phyloP scores from a whole-genome alignment of 2,329 filamentous ascomycete species.

The Talaromyces sp. region DNA sequence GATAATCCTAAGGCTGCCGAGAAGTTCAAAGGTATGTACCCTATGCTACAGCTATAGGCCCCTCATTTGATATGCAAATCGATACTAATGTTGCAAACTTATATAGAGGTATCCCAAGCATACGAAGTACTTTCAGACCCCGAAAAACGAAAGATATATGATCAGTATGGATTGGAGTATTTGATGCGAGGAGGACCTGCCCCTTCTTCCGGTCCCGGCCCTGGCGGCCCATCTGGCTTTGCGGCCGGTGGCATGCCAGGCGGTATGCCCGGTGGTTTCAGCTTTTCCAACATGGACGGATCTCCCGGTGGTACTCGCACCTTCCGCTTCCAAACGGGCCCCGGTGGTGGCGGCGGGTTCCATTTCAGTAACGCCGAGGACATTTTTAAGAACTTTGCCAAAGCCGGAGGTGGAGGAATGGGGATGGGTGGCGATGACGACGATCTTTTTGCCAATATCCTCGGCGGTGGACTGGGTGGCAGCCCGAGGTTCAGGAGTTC shows the following conservation, averaged over 20 bases:
- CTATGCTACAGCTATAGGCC: background rate
- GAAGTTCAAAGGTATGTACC: constrained; percentile 73
- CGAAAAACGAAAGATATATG: constrained; percentile 93
- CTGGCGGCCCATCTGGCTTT: constrained; percentile 29
- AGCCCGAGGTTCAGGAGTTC: constrained; percentile 24
- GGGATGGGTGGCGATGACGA: constrained; percentile 33
- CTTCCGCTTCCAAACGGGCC: constrained; percentile 43
- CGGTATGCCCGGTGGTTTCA: constrained; percentile 52
- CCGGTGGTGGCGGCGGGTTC: constrained; percentile 63
- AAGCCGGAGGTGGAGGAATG: constrained; percentile 48
- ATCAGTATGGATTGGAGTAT: constrained; percentile 91
- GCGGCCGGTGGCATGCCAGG: background rate
- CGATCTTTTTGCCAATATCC: constrained; percentile 49
- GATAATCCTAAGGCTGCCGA: constrained; percentile 78
- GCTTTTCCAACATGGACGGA: constrained; percentile 36
- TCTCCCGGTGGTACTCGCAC: constrained; percentile 45
- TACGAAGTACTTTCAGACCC: constrained; percentile 98
- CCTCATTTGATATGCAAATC: background rate
- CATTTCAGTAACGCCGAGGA: constrained; percentile 76
- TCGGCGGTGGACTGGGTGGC: constrained; percentile 43
- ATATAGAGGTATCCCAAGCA: constrained; percentile 79
- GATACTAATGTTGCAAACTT: constrained; percentile 11
- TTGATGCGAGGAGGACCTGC: constrained; percentile 71
- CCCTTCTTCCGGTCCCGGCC: constrained; percentile 53
- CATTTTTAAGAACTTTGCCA: constrained; percentile 81